Percentiles rank a stretch among this genome's conserved stretches.
phyloP scores from a whole-genome alignment of 2,329 filamentous ascomycete species.

The Bipolaris zeicola region DNA sequence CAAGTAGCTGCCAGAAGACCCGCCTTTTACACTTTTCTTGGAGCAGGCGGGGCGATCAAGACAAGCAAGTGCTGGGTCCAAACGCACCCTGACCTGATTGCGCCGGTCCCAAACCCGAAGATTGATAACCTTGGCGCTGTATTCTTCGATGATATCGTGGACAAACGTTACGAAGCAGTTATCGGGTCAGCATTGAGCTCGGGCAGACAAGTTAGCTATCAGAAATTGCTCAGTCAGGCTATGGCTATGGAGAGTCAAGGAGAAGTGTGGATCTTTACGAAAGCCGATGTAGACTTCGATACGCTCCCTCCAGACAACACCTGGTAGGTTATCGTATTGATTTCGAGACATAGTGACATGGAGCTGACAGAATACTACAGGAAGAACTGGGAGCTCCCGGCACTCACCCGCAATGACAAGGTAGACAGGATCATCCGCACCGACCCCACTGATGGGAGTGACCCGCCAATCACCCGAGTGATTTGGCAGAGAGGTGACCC shows the following conservation, averaged over 20 bases:
- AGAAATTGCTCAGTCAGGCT: not conserved
- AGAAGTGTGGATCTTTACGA: not conserved
- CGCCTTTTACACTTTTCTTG: not conserved
- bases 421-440: not conserved
- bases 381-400: not conserved
- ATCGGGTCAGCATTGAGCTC: not conserved
- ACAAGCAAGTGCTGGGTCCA: not conserved
- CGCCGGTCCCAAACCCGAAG: not conserved
- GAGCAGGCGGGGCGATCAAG: not conserved
- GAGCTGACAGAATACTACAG: not conserved
- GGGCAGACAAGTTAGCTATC: not conserved
- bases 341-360: not conserved
- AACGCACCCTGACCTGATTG: not conserved
- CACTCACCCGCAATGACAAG: not conserved
- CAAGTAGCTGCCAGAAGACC: not conserved
- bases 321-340: not conserved
- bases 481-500: not conserved
- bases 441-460: not conserved
- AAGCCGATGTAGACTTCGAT: not conserved
- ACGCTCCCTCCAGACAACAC: not conserved
- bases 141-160: not conserved
- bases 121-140: not conserved
- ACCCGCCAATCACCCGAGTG: not conserved
- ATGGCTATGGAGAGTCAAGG: not conserved
- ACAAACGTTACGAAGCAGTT: not conserved